Evolutionary conservation across 176 grass and related monocot species (phyloP).

Genomic region (Ampelocalamus luodianensis): DNA sequence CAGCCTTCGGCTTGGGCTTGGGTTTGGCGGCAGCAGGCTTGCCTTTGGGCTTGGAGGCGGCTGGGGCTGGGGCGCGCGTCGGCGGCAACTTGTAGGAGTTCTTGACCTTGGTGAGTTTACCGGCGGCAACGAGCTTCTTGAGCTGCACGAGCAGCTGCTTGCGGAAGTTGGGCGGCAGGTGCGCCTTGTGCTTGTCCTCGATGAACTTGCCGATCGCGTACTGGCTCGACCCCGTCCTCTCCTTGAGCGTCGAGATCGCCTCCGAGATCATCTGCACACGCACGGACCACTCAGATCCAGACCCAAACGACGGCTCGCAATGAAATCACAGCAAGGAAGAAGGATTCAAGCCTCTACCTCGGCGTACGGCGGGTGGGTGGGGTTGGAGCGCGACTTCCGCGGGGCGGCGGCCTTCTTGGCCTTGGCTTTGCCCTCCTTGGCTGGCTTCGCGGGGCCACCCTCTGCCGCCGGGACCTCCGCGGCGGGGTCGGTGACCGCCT

Average conservation of each 20-base stretch:
- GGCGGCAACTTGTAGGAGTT: conserved; percentile 64
- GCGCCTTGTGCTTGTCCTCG: conserved; percentile 71
- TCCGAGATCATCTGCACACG: conserved; percentile 70
- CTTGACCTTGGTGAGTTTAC: conserved; percentile 80
- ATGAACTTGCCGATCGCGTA: conserved; percentile 70
- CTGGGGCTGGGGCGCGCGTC: neutral
- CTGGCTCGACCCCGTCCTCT: conserved; percentile 70
- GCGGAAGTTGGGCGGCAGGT: conserved; percentile 59
- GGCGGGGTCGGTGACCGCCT: neutral
- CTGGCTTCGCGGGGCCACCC: conserved; percentile 52
- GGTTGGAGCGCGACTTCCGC: conserved; percentile 38
- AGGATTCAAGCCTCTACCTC: conserved; percentile 40
- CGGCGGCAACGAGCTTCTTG: conserved; percentile 63
- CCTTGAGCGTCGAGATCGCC: conserved; percentile 67
- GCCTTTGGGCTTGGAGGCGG: conserved; percentile 32
- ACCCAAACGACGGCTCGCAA: too few relatives aligned
- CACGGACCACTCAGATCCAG: conserved; percentile 33
- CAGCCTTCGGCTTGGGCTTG: neutral
- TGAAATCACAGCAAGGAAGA: neutral
- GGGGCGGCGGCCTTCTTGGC: conserved; percentile 69
- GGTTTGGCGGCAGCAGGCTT: neutral
- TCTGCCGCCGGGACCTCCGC: neutral
- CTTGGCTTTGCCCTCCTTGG: conserved; percentile 76
- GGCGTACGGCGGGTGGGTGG: conserved; percentile 72
- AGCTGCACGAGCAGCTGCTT: conserved; percentile 64